Conservation (phyloP, 345 rosid genomes). For the Conringia planisiliqua region DNA sequence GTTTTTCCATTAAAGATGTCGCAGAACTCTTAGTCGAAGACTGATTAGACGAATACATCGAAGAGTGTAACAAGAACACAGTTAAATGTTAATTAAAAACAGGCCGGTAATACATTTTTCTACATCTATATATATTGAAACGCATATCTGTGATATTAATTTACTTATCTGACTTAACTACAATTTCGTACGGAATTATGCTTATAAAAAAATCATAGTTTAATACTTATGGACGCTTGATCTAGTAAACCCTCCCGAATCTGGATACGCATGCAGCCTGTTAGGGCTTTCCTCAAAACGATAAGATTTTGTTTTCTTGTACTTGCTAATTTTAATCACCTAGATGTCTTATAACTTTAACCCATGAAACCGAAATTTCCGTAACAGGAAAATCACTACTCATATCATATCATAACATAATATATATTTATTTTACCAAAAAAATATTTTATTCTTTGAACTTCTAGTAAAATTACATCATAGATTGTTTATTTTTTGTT, state of each 20-base stretch:
- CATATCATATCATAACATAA: too few relatives aligned
- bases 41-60: not conserved
- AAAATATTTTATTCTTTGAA: not conserved
- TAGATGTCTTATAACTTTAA: not conserved
- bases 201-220: not conserved
- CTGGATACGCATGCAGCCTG: not conserved
- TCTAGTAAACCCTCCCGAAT: not conserved
- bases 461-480: not conserved
- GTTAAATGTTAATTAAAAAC: not conserved
- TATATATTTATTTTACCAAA: not conserved
- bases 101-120: not conserved
- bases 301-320: not conserved
- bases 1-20: not conserved
- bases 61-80: not conserved
- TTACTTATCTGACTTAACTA: not conserved
- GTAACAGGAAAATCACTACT: not conserved
- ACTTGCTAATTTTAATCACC: not conserved
- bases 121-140: not conserved
- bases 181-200: not conserved
- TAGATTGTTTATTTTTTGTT: not conserved
- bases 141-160: not conserved
- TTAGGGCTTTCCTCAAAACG: not conserved
- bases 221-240: not conserved
- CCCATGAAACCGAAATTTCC: not conserved
- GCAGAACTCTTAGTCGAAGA: too few relatives aligned